Base-by-base conservation (phyloP, 768 basidiomycete species). In the Inosperma sp. region DNA sequence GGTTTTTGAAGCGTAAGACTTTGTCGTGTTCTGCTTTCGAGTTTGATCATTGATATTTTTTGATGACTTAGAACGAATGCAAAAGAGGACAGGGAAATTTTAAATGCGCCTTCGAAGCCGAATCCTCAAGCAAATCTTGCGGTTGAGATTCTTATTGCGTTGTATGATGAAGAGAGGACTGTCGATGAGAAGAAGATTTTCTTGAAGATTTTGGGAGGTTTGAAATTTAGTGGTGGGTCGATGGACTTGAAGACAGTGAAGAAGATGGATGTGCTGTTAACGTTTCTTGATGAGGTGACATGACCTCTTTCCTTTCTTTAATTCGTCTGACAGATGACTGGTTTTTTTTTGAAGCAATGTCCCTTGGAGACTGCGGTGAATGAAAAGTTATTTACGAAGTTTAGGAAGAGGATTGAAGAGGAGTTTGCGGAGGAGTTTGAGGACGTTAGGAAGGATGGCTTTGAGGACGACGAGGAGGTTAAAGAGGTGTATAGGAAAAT, bases 131-230 rank as follows among this genome's bases (percentile, higher is more conserved):
- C 79, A 21, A 77, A 82, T 39, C 62, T 89, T 4, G 82, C 80
- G 4, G 63, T 76, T 30, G 79, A 83, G 42, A 72, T 88, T 16
- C 61, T 84, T 23, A 59, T 59, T 44, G 80, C 62, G 36, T 67
- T 75, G 55, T 79, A 76, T 52, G 72, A 71, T 58, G 76, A 68
- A 25, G 77, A 72, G 46, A 72, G 67, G 47, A 72, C 75, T 45
- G 84, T 74, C 51, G 81, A 82, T 3, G 76, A 80, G 52, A 76
- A 81, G 56, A 88, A 86, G 59, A 69, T 75, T 1, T 62, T 88
- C 7, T 82, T 80, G 51, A 83, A 84, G 39, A 72, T 83, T 21
- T 69, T 91, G 14, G 71, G 71, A n/a, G n/a, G n/a, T n/a, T n/a
- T n/a, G 12, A 82, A 88, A 54, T 71, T 88, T 1, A 72, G 80